phyloP scores from a whole-genome alignment of 2,329 filamentous ascomycete species.

The Cadophora luteo-olivacea region DNA sequence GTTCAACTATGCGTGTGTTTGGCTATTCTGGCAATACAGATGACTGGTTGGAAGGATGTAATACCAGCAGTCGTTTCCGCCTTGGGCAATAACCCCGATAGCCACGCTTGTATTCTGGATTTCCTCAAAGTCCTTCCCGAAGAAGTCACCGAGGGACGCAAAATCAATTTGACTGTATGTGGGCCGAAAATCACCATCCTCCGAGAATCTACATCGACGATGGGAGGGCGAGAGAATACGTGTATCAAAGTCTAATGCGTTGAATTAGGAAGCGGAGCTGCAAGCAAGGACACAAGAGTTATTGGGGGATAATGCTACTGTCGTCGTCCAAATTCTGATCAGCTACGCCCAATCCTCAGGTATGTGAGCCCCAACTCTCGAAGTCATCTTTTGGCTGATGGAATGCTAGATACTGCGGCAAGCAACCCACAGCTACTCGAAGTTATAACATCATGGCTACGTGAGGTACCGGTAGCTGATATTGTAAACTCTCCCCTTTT shows the following conservation, averaged over 20 bases:
- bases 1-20: constrained; percentile 95
- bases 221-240: constrained; percentile 45
- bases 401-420: constrained; percentile 68
- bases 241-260: constrained; percentile 55
- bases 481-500: constrained; percentile 88
- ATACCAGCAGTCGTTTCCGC: constrained; percentile 80
- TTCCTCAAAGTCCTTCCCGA: constrained; percentile 97
- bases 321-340: constrained; percentile 85
- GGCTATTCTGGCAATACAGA: constrained; percentile 93
- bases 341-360: constrained; percentile 92
- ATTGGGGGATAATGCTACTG: constrained; percentile 85
- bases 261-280: constrained; percentile 90
- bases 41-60: constrained; percentile 95
- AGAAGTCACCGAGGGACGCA: constrained; percentile 98
- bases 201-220: constrained; percentile 45
- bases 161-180: constrained; percentile 99
- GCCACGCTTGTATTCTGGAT: constrained; percentile 88
- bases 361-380: constrained; percentile 53
- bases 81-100: constrained; percentile 77
- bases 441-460: constrained; percentile 95
- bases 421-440: constrained; percentile 91
- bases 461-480: constrained; percentile 84
- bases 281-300: constrained; percentile 84
- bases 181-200: constrained; percentile 64
- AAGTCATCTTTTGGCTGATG: constrained; percentile 32